These are phyloP conservation scores for Cytospora piceicola DNA, from an alignment of 2,329 filamentous ascomycete species.

Conservation along the genomic window DNA sequence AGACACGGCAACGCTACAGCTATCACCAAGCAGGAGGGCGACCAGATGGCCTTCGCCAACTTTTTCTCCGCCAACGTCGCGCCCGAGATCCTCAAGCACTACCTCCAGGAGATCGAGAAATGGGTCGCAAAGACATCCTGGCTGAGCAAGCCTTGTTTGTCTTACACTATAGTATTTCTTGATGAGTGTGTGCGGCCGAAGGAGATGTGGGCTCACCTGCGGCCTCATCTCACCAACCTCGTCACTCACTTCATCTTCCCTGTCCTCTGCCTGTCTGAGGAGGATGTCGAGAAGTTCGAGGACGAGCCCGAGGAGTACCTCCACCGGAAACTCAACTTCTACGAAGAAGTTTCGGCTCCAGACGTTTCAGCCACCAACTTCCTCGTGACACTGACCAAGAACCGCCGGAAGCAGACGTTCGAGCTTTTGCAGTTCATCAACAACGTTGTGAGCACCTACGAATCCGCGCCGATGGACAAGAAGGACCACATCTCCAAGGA, in stretches of 20 bases:
- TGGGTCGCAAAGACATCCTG: slow-evolving; percentile 95
- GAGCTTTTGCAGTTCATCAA: slow-evolving; percentile 95
- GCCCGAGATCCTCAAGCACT: slow-evolving; percentile 93
- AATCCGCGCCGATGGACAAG: slow-evolving; percentile 78
- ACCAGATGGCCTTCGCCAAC: slow-evolving; percentile 82
- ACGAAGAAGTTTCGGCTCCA: slow-evolving; percentile 93
- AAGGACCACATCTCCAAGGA: slow-evolving; percentile 97
- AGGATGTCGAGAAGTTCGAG: slow-evolving; percentile 92
- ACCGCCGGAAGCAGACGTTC: slow-evolving; percentile 92
- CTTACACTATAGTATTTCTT: slow-evolving; percentile 91
- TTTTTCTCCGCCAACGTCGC: slow-evolving; percentile 90
- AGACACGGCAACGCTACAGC: slow-evolving; percentile 89
- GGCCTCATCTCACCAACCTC: slow-evolving; percentile 89
- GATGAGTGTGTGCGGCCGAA: slow-evolving; percentile 98
- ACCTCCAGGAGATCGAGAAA: slow-evolving; percentile 92
- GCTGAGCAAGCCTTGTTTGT: slow-evolving; percentile 92
- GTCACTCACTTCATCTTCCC: slow-evolving; percentile 96
- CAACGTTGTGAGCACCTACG: slow-evolving; percentile 90
- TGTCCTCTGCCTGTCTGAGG: slow-evolving; percentile 86
- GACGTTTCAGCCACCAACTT: slow-evolving; percentile 97
- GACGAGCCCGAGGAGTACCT: slow-evolving; percentile 95
- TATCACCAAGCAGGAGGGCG: slow-evolving; percentile 70
- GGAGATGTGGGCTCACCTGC: slow-evolving; percentile 93
- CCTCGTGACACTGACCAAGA: slow-evolving; percentile 91
- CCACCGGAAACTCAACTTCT: slow-evolving; percentile 96